These are phyloP conservation scores for Hemisphaericaspora nanyangensis DNA, from an alignment of 805 yeast species.

Conservation along the genomic window DNA sequence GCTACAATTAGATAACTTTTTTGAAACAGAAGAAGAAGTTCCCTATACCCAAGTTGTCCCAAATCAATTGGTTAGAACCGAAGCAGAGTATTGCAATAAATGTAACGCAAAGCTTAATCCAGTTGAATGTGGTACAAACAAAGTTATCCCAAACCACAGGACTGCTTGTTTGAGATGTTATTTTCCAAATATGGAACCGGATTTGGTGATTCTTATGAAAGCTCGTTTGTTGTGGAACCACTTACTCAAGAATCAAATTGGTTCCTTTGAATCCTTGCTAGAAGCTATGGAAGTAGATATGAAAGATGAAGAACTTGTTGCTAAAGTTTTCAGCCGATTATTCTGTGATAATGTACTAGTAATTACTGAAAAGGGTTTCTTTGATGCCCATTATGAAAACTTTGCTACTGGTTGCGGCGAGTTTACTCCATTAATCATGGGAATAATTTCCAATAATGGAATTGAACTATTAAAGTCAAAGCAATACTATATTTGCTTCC, in stretches of 20 bases:
- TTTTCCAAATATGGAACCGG: constrained; percentile 17
- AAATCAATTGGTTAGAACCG: neutral
- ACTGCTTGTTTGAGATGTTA: constrained; percentile 15
- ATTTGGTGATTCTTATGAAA: constrained; percentile 27
- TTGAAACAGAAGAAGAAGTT: constrained; percentile 5
- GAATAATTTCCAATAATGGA: constrained; percentile 9
- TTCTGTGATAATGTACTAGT: constrained; percentile 12
- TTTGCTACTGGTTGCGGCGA: constrained; percentile 8
- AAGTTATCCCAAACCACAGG: constrained; percentile 1
- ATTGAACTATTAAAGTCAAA: constrained; percentile 1
- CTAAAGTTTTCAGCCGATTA: constrained; percentile 10
- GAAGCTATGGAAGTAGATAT: constrained; percentile 9
- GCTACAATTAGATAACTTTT: constrained; percentile 15
- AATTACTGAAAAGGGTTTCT: constrained; percentile 6
- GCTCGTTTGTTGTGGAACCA: constrained; percentile 30
- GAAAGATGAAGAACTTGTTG: constrained; percentile 2
- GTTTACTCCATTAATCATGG: constrained; percentile 9
- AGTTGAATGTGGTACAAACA: constrained; percentile 27
- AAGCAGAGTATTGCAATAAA: constrained; percentile 18
- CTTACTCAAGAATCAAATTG: constrained; percentile 18
- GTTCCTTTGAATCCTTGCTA: constrained; percentile 11
- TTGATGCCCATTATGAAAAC: constrained; percentile 3
- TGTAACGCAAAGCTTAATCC: constrained; percentile 31
- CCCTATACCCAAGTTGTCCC: constrained; percentile 1
- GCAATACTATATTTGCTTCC: constrained; percentile 8